A percentile compares a stretch with the other conserved stretches of the same genome.
These are phyloP conservation scores for Solanum boliviense DNA, from an alignment of 257 asterid genomes.

Conservation along the genomic window DNA sequence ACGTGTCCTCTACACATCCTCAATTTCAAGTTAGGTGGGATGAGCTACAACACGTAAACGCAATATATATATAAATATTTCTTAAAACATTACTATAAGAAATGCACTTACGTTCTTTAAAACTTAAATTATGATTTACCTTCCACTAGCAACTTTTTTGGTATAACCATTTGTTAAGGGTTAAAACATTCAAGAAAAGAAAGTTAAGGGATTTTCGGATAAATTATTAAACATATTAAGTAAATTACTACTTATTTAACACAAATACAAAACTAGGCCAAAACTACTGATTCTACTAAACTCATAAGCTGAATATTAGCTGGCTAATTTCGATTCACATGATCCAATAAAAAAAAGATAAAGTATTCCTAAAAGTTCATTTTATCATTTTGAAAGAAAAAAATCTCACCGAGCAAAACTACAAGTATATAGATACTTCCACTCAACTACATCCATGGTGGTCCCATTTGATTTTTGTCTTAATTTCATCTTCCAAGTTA, in stretches of 20 bases:
- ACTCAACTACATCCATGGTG: not conserved
- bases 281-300: too few species aligned
- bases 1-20: not conserved
- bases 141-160: not conserved
- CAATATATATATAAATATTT: too few species aligned
- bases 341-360: not conserved
- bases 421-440: not conserved
- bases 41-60: not conserved
- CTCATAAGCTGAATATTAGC: not conserved
- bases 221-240: not conserved
- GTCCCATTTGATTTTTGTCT: not conserved
- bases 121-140: not conserved
- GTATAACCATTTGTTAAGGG: not conserved
- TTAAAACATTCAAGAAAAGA: not conserved
- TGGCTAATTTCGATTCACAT: not conserved
- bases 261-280: too few species aligned
- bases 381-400: not conserved
- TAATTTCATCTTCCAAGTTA: not conserved
- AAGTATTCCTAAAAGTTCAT: not conserved
- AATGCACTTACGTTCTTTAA: not conserved
- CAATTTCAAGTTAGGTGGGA: not conserved
- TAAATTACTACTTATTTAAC: not conserved
- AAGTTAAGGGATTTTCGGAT: not conserved
- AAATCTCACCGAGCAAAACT: not conserved
- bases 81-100: too few species aligned